A percentile compares a stretch with the other conserved stretches of the same genome.
Conservation (phyloP, 2,329 filamentous ascomycete species). For the Epichloe festucae region DNA sequence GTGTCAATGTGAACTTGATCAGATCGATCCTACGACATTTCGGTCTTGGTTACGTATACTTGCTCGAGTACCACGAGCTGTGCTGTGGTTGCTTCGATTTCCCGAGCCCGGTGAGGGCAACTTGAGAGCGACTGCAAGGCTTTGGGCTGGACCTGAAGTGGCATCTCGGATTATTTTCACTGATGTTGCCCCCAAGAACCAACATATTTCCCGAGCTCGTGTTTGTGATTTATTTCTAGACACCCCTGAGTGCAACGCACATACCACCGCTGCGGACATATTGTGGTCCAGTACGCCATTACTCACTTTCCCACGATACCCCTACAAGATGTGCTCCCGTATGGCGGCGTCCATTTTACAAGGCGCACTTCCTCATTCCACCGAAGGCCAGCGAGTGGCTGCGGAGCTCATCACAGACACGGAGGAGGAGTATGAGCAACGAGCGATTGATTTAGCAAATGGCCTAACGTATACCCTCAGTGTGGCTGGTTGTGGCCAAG, state of each 20-base stretch:
- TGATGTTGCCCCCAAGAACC: constrained; percentile 88
- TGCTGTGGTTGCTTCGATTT: constrained; percentile 94
- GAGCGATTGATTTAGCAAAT: constrained; percentile 54
- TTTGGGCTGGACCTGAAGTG: constrained; percentile 77
- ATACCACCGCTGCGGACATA: constrained; percentile 92
- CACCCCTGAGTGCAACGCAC: constrained; percentile 94
- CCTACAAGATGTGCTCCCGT: constrained; percentile 97
- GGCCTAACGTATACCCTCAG: constrained; percentile 45
- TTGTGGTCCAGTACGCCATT: constrained; percentile 93
- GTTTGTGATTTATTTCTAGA: constrained; percentile 93
- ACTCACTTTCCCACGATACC: constrained; percentile 78
- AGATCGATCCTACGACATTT: constrained; percentile 97
- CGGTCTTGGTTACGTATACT: constrained; percentile 91
- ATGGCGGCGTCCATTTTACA: constrained; percentile 94
- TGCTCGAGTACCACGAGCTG: constrained; percentile 67
- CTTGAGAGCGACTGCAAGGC: constrained; percentile 62
- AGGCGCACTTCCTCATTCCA: constrained; percentile 66
- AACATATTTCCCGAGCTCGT: constrained; percentile 83
- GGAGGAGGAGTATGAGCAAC: constrained; percentile 75
- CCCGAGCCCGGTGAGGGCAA: constrained; percentile 86
- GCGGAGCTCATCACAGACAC: constrained; percentile 62
- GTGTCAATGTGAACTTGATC: neutral
- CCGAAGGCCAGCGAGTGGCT: constrained; percentile 54
- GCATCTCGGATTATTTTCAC: constrained; percentile 86
- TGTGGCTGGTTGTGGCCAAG: constrained; percentile 34